A percentile compares a stretch with the other conserved stretches of the same genome.
phyloP scores from a whole-genome alignment of 345 rosid species.

The Moricandia moricandioides region DNA sequence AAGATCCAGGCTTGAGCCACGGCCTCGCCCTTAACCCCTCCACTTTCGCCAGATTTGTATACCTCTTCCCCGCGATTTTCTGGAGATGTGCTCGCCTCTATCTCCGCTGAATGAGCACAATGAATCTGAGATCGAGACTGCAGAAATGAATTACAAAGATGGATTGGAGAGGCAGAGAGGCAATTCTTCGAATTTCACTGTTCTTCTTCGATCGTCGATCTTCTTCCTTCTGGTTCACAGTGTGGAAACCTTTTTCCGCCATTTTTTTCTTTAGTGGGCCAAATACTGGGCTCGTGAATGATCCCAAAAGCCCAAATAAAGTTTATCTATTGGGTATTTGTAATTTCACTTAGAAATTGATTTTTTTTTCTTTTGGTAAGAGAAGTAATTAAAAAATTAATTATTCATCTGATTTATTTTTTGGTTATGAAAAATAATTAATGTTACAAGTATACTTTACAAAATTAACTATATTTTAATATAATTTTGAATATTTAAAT shows the following conservation, averaged over 20 bases:
- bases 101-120: not conserved
- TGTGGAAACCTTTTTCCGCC: slow-evolving; percentile 11
- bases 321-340: not conserved
- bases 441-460: no score
- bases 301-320: slow-evolving; percentile 1
- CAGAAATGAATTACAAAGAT: not conserved
- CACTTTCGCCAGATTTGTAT: slow-evolving; percentile 38
- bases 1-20: slow-evolving; percentile 40
- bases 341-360: no score
- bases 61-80: not conserved
- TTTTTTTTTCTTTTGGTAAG: no score
- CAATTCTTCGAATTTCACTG: slow-evolving; percentile 29
- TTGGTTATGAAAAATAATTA: no score
- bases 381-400: no score
- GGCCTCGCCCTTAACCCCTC: slow-evolving; percentile 42
- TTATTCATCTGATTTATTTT: no score
- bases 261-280: not conserved
- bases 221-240: slow-evolving; percentile 18
- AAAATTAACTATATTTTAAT: no score
- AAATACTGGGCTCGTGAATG: not conserved
- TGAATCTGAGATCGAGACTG: not conserved
- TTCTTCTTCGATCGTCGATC: slow-evolving; percentile 37
- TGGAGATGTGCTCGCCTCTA: no score
- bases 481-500: no score
- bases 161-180: slow-evolving; percentile 1